Conservation (phyloP, 169 alveolate species). For the Plasmodium fragile region DNA sequence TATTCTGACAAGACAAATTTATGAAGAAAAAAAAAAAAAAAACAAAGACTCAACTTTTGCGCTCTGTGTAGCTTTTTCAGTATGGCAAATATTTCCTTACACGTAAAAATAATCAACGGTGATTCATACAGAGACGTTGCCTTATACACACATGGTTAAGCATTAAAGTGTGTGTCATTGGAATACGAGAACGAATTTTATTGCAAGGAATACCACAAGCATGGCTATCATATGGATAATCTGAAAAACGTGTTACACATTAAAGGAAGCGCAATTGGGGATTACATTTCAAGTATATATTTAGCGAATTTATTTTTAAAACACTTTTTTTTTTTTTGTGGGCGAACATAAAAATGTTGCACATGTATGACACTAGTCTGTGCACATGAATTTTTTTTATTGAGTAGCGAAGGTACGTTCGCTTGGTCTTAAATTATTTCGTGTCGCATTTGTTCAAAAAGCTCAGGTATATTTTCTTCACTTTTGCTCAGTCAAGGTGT, state of each 20-base stretch:
- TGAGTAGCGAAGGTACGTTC: background rate
- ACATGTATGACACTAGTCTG: background rate
- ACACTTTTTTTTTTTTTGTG: background rate
- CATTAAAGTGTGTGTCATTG: background rate
- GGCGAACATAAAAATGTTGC: background rate
- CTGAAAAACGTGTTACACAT: background rate
- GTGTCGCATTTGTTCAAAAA: background rate
- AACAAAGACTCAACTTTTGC: background rate
- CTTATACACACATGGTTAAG: background rate
- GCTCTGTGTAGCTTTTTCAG: background rate
- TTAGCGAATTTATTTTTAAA: conserved; percentile 6
- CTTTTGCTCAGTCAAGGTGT: background rate
- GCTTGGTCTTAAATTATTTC: background rate
- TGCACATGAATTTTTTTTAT: background rate
- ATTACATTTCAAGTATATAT: background rate
- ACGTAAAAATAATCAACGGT: background rate
- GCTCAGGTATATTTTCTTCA: background rate
- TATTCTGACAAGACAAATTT: background rate
- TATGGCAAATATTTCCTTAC: background rate
- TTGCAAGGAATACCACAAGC: background rate
- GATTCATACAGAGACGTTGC: background rate
- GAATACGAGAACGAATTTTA: background rate
- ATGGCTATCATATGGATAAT: background rate
- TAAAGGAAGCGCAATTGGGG: background rate
- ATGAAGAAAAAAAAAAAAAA: background rate